A percentile compares a stretch with the other conserved stretches of the same genome.
phyloP scores from a whole-genome alignment of 2,329 filamentous ascomycete species.

The Pseudocercospora vitis region DNA sequence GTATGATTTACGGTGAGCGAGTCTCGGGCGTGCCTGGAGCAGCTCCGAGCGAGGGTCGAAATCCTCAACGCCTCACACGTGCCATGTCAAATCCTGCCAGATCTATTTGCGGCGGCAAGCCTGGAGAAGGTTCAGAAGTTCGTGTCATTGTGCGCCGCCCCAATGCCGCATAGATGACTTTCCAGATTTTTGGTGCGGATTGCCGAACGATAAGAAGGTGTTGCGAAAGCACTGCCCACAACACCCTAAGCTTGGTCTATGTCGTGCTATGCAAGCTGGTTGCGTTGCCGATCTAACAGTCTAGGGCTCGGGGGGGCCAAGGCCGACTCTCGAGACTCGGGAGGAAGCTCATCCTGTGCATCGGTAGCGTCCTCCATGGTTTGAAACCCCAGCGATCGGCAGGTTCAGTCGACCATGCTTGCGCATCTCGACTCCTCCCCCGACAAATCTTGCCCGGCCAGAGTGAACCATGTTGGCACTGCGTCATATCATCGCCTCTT shows the following conservation, averaged over 20 bases:
- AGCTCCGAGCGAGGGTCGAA: not conserved
- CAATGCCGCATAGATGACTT: constrained; percentile 1
- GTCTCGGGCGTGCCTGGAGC: constrained; percentile 7
- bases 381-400: constrained; percentile 13
- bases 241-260: no score
- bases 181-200: constrained; percentile 4
- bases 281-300: not conserved
- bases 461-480: not conserved
- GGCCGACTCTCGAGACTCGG: no score
- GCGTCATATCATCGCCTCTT: constrained; percentile 1
- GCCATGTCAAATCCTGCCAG: not conserved
- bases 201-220: not conserved
- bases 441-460: constrained; percentile 10
- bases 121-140: constrained; percentile 2
- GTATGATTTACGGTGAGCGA: constrained; percentile 5
- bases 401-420: constrained; percentile 3
- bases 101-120: constrained; percentile 7
- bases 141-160: no score
- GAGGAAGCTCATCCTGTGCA: constrained; percentile 8
- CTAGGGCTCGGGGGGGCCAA: not conserved
- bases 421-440: constrained; percentile 2
- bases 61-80: constrained; percentile 1
- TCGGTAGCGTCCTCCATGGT: not conserved
- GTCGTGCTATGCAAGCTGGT: constrained; percentile 6
- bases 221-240: not conserved